Conservation (phyloP, 2,329 filamentous ascomycete genomes). For the Ophiostoma ips region DNA sequence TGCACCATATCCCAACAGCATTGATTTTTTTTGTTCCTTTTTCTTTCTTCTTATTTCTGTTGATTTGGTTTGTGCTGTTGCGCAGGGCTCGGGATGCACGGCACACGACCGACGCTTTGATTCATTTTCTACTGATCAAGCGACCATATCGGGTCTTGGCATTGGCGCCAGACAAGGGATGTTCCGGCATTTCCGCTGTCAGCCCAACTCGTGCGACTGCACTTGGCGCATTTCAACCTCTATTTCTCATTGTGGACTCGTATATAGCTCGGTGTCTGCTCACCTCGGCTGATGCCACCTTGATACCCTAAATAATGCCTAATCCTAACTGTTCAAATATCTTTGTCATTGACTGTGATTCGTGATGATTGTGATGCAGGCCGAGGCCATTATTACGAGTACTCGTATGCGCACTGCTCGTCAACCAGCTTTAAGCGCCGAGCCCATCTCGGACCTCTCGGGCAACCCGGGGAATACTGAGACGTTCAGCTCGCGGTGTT, state of each 20-base stretch:
- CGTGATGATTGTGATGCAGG: too few relatives aligned
- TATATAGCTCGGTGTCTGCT: too few relatives aligned
- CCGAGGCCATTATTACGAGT: too few relatives aligned
- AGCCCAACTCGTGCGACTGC: neutral
- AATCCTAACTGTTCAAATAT: too few relatives aligned
- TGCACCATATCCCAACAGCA: neutral
- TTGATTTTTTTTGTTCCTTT: neutral
- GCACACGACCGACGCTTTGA: too few relatives aligned
- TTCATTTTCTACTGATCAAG: neutral
- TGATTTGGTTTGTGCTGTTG: neutral
- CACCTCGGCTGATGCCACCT: neutral
- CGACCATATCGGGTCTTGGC: neutral
- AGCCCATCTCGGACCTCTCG: too few relatives aligned
- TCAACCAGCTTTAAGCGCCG: too few relatives aligned
- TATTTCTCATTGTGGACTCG: too few relatives aligned
- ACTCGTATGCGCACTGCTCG: too few relatives aligned
- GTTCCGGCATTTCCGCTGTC: conserved; percentile 2
- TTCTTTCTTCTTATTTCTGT: neutral
- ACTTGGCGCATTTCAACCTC: too few relatives aligned
- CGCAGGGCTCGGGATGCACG: neutral
- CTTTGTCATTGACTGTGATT: neutral
- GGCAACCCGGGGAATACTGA: too few relatives aligned
- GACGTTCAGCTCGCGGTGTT: too few relatives aligned
- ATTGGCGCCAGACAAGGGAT: neutral
- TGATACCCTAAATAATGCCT: neutral